phyloP scores from a whole-genome alignment of 768 basidiomycete species.

The Lactarius sp. region DNA sequence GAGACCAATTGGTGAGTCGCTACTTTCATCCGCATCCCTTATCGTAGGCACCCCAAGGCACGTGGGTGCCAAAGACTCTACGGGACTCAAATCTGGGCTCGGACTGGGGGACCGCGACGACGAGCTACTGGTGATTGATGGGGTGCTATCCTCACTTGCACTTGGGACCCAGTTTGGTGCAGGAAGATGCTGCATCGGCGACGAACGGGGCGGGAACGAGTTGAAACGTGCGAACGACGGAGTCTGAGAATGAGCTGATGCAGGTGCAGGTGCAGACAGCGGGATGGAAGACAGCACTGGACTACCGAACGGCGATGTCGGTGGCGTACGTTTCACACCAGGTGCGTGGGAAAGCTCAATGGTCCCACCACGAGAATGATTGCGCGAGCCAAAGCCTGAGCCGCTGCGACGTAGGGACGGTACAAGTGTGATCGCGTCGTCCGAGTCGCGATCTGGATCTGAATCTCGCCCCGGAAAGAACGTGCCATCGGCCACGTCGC shows the following conservation, averaged over 20 bases:
- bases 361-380: conserved; percentile 18
- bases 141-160: conserved; percentile 21
- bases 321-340: conserved; percentile 20
- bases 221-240: conserved; percentile 13
- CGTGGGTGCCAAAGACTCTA: neutral
- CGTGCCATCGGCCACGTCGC: neutral
- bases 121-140: conserved; percentile 22
- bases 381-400: conserved; percentile 14
- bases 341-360: conserved; percentile 9
- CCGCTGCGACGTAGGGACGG: conserved; percentile 15
- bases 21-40: neutral
- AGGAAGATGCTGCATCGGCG: neutral
- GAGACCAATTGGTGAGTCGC: conserved; percentile 13
- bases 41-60: neutral
- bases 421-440: conserved; percentile 16
- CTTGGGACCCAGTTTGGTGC: conserved; percentile 1
- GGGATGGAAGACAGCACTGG: conserved; percentile 1
- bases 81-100: conserved; percentile 17
- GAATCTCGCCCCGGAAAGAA: conserved; percentile 19
- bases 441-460: conserved; percentile 18
- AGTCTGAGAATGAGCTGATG: conserved; percentile 9
- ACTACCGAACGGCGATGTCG: conserved; percentile 17
- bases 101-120: conserved; percentile 19
- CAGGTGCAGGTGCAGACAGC: neutral
- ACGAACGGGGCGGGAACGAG: conserved; percentile 24